Evolutionary conservation across 352 stramenopile genomes (phyloP).

Genomic region (Phytophthora ohioensis): DNA sequence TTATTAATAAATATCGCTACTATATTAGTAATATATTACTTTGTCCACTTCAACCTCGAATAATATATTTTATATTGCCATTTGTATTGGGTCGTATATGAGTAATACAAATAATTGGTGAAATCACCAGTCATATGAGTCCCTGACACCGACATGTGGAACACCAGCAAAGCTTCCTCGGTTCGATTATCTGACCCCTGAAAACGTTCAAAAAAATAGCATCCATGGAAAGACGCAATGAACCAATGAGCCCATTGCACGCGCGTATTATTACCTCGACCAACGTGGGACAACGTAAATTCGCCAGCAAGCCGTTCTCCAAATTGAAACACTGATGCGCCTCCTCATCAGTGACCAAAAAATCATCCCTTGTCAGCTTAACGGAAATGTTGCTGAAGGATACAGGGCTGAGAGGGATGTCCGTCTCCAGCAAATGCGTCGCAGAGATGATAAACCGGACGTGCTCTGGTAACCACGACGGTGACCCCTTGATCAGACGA

Average conservation of each 20-base stretch:
- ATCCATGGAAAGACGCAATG: constrained; percentile 22
- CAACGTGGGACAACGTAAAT: constrained; percentile 10
- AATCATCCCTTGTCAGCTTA: constrained; percentile 28
- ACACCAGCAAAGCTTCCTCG: constrained; percentile 10
- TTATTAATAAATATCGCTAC: too few relatives aligned
- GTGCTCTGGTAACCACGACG: constrained; percentile 5
- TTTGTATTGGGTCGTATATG: too few relatives aligned
- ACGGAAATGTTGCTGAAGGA: constrained; percentile 3
- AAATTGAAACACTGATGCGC: constrained; percentile 12
- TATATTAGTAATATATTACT: too few relatives aligned
- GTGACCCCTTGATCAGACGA: constrained; percentile 2
- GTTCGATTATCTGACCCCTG: neutral
- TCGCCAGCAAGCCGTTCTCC: constrained; percentile 13
- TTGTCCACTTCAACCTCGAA: too few relatives aligned
- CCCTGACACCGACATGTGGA: neutral
- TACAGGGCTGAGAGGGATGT: constrained; percentile 3
- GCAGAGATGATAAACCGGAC: constrained; percentile 25
- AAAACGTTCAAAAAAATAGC: constrained; percentile 1
- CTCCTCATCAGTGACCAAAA: constrained; percentile 24
- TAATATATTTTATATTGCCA: too few relatives aligned
- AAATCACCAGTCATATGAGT: too few relatives aligned
- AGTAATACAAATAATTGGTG: too few relatives aligned
- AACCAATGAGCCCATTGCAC: constrained; percentile 31
- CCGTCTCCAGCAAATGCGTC: constrained; percentile 18
- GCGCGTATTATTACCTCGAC: constrained; percentile 23